phyloP scores from a whole-genome alignment of 805 yeast genomes.

The Saccharomyces jurei region DNA sequence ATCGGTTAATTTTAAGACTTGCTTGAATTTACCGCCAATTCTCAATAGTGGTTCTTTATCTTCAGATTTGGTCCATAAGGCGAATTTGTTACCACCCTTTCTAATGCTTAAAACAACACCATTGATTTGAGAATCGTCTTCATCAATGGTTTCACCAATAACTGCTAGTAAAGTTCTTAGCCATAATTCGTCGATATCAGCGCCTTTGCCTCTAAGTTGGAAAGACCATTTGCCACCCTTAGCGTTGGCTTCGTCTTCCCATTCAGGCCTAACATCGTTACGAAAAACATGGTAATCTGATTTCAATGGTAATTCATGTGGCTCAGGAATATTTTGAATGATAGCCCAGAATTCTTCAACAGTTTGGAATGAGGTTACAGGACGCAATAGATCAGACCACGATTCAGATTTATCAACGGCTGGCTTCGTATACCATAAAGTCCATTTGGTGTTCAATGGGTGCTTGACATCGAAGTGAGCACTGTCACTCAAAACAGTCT shows the following conservation, averaged over 20 bases:
- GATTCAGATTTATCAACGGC: constrained; percentile 67
- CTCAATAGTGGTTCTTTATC: constrained; percentile 54
- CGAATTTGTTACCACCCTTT: constrained; percentile 72
- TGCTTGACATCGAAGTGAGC: constrained; percentile 42
- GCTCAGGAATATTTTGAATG: constrained; percentile 86
- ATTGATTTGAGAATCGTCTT: constrained; percentile 77
- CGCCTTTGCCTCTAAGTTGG: constrained; percentile 55
- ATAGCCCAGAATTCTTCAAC: constrained; percentile 99
- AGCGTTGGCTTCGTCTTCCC: constrained; percentile 88
- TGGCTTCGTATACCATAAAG: constrained; percentile 96
- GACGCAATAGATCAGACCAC: constrained; percentile 89
- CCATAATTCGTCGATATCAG: constrained; percentile 84
- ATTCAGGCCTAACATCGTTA: constrained; percentile 91
- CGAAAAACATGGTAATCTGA: constrained; percentile 94
- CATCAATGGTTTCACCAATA: constrained; percentile 90
- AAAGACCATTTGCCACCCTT: constrained; percentile 94
- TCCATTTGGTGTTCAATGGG: constrained; percentile 87
- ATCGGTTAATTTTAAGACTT: constrained; percentile 66
- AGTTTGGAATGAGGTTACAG: constrained; percentile 84
- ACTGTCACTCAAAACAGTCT: constrained; percentile 26
- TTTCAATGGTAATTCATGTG: constrained; percentile 80
- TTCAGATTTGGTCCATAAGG: constrained; percentile 87
- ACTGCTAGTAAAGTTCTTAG: constrained; percentile 78
- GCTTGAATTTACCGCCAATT: constrained; percentile 82
- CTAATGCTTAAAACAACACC: constrained; percentile 90